phyloP scores from a whole-genome alignment of 306 rosid genomes.

The Vachellia pachyceras region DNA sequence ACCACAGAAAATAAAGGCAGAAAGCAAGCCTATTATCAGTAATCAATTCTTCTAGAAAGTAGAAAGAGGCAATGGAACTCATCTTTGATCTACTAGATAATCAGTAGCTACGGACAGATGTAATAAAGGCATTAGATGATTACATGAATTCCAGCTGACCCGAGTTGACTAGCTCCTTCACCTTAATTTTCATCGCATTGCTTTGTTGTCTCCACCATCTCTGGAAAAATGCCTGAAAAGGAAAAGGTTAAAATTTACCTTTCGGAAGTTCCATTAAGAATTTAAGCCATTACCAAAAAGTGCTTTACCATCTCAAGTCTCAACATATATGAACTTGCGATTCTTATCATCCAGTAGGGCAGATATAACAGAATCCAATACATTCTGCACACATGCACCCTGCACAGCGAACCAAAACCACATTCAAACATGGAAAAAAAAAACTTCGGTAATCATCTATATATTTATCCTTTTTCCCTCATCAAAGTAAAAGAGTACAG shows the following conservation, averaged over 20 bases:
- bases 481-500: not conserved
- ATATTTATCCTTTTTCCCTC: not conserved
- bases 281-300: not conserved
- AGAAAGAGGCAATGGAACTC: constrained; percentile 13
- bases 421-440: not conserved
- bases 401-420: constrained; percentile 34
- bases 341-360: constrained; percentile 72
- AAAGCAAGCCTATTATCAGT: constrained; percentile 11
- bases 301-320: constrained; percentile 60
- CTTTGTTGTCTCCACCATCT: constrained; percentile 95
- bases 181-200: constrained; percentile 59
- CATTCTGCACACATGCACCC: constrained; percentile 93
- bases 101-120: not conserved
- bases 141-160: constrained; percentile 94
- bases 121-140: constrained; percentile 12
- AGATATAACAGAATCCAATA: constrained; percentile 75
- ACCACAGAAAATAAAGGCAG: constrained; percentile 16
- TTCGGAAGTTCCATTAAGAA: not conserved
- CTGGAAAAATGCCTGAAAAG: constrained; percentile 74
- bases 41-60: constrained; percentile 6
- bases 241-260: constrained; percentile 10
- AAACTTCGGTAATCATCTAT: not conserved
- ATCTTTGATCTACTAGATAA: constrained; percentile 11
- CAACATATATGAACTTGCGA: constrained; percentile 81
- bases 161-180: constrained; percentile 72